Evolutionary conservation across 768 basidiomycete genomes (phyloP).

Genomic region (Auricularia sp.): DNA sequence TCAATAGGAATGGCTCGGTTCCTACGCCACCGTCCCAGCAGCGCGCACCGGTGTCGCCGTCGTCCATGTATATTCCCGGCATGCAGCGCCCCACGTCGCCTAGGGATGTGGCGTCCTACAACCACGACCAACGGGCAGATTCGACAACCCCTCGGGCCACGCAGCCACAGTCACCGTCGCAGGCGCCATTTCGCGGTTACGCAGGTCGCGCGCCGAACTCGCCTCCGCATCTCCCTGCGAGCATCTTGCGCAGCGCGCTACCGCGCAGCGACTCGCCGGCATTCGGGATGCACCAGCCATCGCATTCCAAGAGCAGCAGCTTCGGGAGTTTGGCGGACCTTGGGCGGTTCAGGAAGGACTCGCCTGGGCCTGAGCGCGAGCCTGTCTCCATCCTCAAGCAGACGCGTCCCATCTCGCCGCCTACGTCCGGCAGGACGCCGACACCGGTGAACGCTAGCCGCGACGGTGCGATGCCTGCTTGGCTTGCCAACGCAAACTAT

Average conservation of each 20-base stretch:
- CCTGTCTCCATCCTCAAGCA: constrained; percentile 4
- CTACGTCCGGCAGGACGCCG: background rate
- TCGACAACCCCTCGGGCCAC: constrained; percentile 68
- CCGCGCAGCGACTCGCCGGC: constrained; percentile 48
- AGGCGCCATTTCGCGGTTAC: background rate
- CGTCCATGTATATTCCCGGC: constrained; percentile 81
- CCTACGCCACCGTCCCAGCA: background rate
- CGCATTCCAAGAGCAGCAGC: background rate
- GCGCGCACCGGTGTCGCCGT: constrained; percentile 36
- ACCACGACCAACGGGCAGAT: constrained; percentile 36
- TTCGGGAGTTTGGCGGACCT: background rate
- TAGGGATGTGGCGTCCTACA: constrained; percentile 51
- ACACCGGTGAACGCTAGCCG: background rate
- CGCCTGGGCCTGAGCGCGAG: background rate
- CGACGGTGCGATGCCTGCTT: background rate
- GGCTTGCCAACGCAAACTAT: background rate
- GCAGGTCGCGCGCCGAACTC: constrained; percentile 7
- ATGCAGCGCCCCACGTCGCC: constrained; percentile 90
- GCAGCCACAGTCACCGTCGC: constrained; percentile 40
- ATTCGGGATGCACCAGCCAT: constrained; percentile 17
- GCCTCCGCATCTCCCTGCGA: constrained; percentile 27
- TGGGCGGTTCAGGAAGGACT: background rate
- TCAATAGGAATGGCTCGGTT: constrained; percentile 27
- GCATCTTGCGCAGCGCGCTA: constrained; percentile 23
- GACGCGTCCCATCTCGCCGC: background rate